Conservation (phyloP, 2,329 filamentous ascomycete species). For the Canariomyces notabilis region DNA sequence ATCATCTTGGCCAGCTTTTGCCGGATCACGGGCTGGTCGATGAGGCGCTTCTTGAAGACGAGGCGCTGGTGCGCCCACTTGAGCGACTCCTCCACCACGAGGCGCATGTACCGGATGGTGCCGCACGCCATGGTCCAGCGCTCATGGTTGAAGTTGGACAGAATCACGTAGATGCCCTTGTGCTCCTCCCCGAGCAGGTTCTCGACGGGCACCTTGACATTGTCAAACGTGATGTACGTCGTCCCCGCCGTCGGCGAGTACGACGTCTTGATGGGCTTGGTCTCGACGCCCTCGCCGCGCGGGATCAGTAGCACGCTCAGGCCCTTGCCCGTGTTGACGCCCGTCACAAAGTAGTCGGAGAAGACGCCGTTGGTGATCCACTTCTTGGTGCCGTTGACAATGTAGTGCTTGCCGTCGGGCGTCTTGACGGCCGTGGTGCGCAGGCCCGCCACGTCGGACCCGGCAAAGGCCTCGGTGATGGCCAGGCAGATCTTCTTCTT, state of each 20-base stretch:
- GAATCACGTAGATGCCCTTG: constrained; percentile 78
- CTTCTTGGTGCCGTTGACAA: constrained; percentile 72
- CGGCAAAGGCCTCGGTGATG: constrained; percentile 84
- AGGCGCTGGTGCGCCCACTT: constrained; percentile 86
- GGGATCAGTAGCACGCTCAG: constrained; percentile 73
- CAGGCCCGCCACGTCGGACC: constrained; percentile 74
- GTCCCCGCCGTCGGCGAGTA: constrained; percentile 78
- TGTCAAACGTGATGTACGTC: constrained; percentile 75
- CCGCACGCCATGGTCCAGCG: constrained; percentile 69
- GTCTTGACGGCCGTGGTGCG: constrained; percentile 75
- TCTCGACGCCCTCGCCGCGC: constrained; percentile 69
- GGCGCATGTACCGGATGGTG: constrained; percentile 60
- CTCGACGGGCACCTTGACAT: constrained; percentile 76
- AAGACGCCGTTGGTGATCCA: constrained; percentile 83
- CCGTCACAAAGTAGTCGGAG: constrained; percentile 77
- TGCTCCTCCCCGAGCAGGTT: constrained; percentile 77
- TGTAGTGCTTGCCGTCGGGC: constrained; percentile 67
- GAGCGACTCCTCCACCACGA: constrained; percentile 74
- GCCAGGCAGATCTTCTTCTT: constrained; percentile 86
- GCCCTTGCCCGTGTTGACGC: constrained; percentile 72
- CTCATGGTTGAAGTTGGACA: constrained; percentile 87
- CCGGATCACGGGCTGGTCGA: constrained; percentile 77
- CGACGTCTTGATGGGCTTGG: constrained; percentile 71
- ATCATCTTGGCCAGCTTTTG: constrained; percentile 91
- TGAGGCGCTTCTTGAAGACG: constrained; percentile 76